Evolutionary conservation across 495 filamentous ascomycete genomes (phyloP).

Genomic region (Parachaetomium inaequale): DNA sequence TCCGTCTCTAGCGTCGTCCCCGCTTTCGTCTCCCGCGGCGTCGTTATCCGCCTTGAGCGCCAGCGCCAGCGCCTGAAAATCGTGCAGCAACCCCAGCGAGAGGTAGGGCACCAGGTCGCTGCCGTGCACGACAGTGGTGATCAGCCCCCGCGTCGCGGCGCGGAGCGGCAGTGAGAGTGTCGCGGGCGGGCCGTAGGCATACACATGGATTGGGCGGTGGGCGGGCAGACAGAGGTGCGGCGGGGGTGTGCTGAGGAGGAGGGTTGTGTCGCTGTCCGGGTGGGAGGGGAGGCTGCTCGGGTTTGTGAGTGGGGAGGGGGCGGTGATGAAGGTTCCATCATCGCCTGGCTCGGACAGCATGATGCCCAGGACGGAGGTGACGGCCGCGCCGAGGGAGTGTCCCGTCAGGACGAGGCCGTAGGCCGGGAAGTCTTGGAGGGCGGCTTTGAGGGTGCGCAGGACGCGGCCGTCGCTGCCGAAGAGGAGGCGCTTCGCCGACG

Average conservation of each 20-base stretch:
- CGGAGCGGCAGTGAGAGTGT: slow-evolving; percentile 70
- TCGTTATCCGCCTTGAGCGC: slow-evolving; percentile 71
- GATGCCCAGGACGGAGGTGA: slow-evolving; percentile 69
- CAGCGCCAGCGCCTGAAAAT: slow-evolving; percentile 66
- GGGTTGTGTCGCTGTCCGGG: no score
- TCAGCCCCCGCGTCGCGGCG: slow-evolving; percentile 66
- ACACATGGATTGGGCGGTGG: slow-evolving; percentile 70
- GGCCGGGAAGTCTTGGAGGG: slow-evolving; percentile 64
- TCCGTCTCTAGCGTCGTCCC: no score
- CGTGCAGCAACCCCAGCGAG: slow-evolving; percentile 70
- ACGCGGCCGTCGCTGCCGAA: slow-evolving; percentile 63
- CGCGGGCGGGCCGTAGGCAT: slow-evolving; percentile 72
- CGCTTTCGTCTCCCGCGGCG: no score
- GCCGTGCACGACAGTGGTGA: slow-evolving; percentile 71
- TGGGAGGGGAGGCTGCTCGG: slow-evolving; percentile 31
- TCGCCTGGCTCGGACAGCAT: slow-evolving; percentile 55
- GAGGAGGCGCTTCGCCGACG: slow-evolving; percentile 66
- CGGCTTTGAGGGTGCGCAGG: slow-evolving; percentile 63
- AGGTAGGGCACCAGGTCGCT: slow-evolving; percentile 71
- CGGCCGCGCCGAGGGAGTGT: slow-evolving; percentile 72
- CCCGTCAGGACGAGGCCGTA: slow-evolving; percentile 76
- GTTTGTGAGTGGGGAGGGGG: no score
- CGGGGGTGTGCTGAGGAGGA: slow-evolving; percentile 17
- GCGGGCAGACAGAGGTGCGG: slow-evolving; percentile 52
- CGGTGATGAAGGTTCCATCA: slow-evolving; percentile 42